These are phyloP conservation scores for Arthroderma sp. DNA, from an alignment of 2,329 filamentous ascomycete species.

Conservation along the genomic window DNA sequence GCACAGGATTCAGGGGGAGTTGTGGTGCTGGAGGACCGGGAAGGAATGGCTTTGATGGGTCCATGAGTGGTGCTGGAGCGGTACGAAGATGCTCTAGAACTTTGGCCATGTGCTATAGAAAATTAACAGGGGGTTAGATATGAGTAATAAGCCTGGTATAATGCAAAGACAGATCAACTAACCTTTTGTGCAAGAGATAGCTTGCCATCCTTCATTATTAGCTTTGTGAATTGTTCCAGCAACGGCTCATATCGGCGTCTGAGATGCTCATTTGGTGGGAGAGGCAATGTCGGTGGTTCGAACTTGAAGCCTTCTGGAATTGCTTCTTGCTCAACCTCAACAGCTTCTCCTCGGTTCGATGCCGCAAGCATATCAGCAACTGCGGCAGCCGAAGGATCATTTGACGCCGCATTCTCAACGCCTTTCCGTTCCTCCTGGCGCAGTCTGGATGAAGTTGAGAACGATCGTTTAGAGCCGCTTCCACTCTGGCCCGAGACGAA, in stretches of 20 bases:
- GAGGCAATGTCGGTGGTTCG: conserved; percentile 54
- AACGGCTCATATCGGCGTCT: conserved; percentile 78
- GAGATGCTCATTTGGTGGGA: conserved; percentile 52
- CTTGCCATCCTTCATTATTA: conserved; percentile 87
- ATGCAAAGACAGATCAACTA: conserved; percentile 18
- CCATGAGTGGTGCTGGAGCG: conserved; percentile 63
- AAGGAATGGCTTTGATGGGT: conserved; percentile 45
- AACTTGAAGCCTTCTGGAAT: conserved; percentile 58
- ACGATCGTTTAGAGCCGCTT: conserved; percentile 37
- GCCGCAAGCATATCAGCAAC: conserved; percentile 28
- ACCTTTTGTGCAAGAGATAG: conserved; percentile 81
- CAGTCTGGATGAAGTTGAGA: conserved; percentile 44
- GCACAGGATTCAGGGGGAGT: conserved; percentile 76
- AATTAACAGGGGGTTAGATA: conserved; percentile 2
- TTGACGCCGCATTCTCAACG: conserved; percentile 22
- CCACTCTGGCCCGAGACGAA: conserved; percentile 10
- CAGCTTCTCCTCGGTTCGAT: conserved; percentile 16
- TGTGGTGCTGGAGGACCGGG: conserved; percentile 66
- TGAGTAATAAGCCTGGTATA: conserved; percentile 2
- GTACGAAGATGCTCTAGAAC: conserved; percentile 78
- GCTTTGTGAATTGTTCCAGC: conserved; percentile 73
- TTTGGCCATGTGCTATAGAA: conserved; percentile 63
- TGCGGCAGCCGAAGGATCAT: conserved; percentile 14
- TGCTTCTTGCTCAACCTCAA: conserved; percentile 23
- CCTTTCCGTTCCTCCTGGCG: conserved; percentile 22